phyloP scores from a whole-genome alignment of 192 early-diverging fungal genomes.

The Ambispora gerdemannii region DNA sequence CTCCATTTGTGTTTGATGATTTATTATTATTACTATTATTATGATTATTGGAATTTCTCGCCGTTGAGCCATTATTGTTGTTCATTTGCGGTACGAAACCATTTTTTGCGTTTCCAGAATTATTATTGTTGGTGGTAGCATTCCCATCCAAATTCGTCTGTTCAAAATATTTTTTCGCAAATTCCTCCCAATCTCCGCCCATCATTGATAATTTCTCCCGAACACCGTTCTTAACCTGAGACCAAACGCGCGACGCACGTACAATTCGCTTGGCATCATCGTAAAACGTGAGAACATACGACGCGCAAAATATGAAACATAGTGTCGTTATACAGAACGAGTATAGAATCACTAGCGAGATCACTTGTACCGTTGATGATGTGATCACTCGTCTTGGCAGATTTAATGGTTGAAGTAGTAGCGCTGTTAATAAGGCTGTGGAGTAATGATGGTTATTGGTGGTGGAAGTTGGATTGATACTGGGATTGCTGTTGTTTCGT shows the following conservation, averaged over 20 bases:
- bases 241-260: slow-evolving; percentile 21
- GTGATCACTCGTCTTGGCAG: slow-evolving; percentile 15
- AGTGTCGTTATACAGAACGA: slow-evolving; percentile 21
- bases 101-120: background rate
- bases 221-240: slow-evolving; percentile 10
- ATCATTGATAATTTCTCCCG: slow-evolving; percentile 15
- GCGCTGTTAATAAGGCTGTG: background rate
- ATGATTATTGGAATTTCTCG: background rate
- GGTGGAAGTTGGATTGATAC: background rate
- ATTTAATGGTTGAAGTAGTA: slow-evolving; percentile 4
- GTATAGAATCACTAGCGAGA: slow-evolving; percentile 15
- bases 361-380: slow-evolving; percentile 13
- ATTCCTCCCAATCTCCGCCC: slow-evolving; percentile 28
- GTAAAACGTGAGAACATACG: slow-evolving; percentile 28
- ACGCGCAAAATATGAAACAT: slow-evolving; percentile 22
- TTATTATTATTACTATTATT: background rate
- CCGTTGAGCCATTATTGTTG: background rate
- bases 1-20: slow-evolving; percentile 6
- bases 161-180: slow-evolving; percentile 26
- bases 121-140: background rate
- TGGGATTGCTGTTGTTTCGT: background rate
- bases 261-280: slow-evolving; percentile 18
- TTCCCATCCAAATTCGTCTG: background rate
- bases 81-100: background rate
- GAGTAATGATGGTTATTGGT: background rate